Percentiles rank a stretch among this genome's conserved stretches.
These are phyloP conservation scores for Yamadazyma buinensis DNA, from an alignment of 1,139 yeast genomes.

Conservation along the genomic window DNA sequence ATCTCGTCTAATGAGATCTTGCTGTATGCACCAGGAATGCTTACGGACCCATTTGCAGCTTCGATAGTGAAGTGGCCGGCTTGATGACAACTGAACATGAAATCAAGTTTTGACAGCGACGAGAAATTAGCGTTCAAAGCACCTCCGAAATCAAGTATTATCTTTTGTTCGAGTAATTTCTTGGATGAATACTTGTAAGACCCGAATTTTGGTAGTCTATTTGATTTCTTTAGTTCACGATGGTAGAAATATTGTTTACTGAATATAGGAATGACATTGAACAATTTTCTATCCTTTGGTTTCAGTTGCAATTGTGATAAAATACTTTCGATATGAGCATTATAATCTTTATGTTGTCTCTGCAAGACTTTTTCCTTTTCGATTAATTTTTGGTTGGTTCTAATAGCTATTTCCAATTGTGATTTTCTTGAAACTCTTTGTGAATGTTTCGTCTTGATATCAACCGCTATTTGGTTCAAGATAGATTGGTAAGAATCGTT, in stretches of 20 bases:
- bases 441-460: conserved; percentile 74
- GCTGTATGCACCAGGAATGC: conserved; percentile 49
- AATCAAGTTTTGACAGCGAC: conserved; percentile 62
- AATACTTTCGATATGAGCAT: conserved; percentile 63
- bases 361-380: conserved; percentile 62
- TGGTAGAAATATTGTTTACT: conserved; percentile 79
- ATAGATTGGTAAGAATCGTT: conserved; percentile 73
- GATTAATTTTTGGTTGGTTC: conserved; percentile 55
- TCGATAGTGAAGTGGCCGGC: conserved; percentile 74
- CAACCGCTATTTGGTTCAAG: conserved; percentile 78
- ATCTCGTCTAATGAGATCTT: conserved; percentile 64
- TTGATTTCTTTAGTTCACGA: conserved; percentile 63
- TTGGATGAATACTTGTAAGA: conserved; percentile 80
- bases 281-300: conserved; percentile 49
- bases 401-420: conserved; percentile 59
- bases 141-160: conserved; percentile 57
- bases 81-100: conserved; percentile 73
- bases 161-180: conserved; percentile 69
- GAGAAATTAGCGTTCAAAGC: conserved; percentile 36
- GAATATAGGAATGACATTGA: conserved; percentile 58
- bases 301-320: conserved; percentile 59
- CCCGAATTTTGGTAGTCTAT: conserved; percentile 73
- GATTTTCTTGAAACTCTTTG: conserved; percentile 60
- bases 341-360: conserved; percentile 63
- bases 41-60: conserved; percentile 44